phyloP scores from a whole-genome alignment of 1,284 basidiomycete species.

The Inonotus hispidus region DNA sequence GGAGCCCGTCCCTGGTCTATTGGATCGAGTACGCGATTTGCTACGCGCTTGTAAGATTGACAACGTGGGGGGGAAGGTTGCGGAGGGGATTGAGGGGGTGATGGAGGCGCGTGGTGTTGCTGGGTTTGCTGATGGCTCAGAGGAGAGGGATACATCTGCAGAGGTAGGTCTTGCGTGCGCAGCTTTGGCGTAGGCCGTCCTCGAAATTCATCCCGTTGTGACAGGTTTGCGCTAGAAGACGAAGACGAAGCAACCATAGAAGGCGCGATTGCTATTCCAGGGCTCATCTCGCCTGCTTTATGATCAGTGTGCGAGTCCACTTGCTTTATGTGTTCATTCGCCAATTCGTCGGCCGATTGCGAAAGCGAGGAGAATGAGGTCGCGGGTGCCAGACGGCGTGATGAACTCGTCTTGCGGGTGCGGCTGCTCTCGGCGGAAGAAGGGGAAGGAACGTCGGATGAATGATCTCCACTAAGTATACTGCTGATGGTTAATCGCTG shows the following conservation, averaged over 20 bases:
- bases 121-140: background rate
- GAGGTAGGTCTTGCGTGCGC: conserved; percentile 1
- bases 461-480: background rate
- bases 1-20: background rate
- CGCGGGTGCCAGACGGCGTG: background rate
- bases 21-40: conserved; percentile 7
- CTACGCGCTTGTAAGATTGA: background rate
- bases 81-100: conserved; percentile 14
- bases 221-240: conserved; percentile 2
- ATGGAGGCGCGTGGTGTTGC: background rate
- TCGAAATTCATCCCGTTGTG: background rate
- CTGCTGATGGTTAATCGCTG: conserved; percentile 2
- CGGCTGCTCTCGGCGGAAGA: background rate
- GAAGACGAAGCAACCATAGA: background rate
- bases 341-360: background rate
- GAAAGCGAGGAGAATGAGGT: background rate
- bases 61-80: background rate
- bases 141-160: background rate
- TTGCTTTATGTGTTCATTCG: background rate
- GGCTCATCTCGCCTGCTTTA: background rate
- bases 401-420: background rate
- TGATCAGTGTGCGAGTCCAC: background rate
- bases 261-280: background rate
- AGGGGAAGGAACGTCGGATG: background rate
- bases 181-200: background rate